These are phyloP conservation scores for Hypseocharis bilobata DNA, from an alignment of 441 rosid genomes.

Conservation along the genomic window DNA sequence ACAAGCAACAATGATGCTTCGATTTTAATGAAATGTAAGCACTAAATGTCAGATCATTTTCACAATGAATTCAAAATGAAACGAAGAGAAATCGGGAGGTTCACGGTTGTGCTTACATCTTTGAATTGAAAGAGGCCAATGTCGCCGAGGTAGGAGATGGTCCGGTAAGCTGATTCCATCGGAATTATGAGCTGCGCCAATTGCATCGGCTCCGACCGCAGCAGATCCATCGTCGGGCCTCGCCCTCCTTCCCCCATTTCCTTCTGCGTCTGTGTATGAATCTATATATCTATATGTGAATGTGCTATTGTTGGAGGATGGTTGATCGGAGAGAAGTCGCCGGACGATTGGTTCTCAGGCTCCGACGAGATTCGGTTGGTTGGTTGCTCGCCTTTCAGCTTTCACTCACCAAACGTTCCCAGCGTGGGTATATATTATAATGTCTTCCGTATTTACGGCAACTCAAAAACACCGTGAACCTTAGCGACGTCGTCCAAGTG, in stretches of 20 bases:
- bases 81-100: not conserved
- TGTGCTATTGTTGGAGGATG: too few species aligned
- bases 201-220: constrained; percentile 30
- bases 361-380: not conserved
- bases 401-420: constrained; percentile 5
- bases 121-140: constrained; percentile 28
- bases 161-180: constrained; percentile 21
- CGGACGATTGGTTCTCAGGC: not conserved
- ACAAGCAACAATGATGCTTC: not conserved
- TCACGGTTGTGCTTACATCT: constrained; percentile 17
- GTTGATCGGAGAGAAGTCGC: not conserved
- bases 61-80: not conserved
- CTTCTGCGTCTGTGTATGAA: not conserved
- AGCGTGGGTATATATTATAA: not conserved
- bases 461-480: too few species aligned
- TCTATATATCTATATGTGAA: not conserved
- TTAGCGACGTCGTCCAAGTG: too few species aligned
- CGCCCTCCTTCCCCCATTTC: constrained; percentile 10
- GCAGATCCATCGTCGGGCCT: constrained; percentile 25
- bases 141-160: constrained; percentile 25
- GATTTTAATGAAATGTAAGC: too few species aligned
- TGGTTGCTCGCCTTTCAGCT: constrained; percentile 4
- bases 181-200: constrained; percentile 28
- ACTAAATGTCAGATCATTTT: not conserved
- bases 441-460: not conserved